Conservation (phyloP, 768 basidiomycete genomes). For the Rhodocollybia butyracea region DNA sequence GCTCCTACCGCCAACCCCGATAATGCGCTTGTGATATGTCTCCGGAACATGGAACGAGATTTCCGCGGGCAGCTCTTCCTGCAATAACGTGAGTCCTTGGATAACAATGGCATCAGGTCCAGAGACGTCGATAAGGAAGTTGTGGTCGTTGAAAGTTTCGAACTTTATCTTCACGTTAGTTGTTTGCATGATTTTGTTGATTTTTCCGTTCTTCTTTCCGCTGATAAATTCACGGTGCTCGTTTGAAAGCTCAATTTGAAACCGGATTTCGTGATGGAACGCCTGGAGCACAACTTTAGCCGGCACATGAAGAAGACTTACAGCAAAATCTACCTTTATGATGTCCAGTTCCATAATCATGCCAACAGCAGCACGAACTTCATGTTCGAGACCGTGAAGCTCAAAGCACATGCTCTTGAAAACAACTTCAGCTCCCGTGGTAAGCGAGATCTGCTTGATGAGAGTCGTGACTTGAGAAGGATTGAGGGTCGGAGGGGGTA, state of each 20-base stretch:
- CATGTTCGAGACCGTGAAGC: slow-evolving; percentile 89
- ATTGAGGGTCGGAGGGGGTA: slow-evolving; percentile 80
- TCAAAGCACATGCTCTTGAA: slow-evolving; percentile 98
- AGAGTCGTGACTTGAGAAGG: slow-evolving; percentile 79
- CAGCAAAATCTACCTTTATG: slow-evolving; percentile 59
- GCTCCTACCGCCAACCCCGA: slow-evolving; percentile 95
- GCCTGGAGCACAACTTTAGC: slow-evolving; percentile 40
- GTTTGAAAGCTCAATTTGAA: slow-evolving; percentile 96
- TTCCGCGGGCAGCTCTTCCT: slow-evolving; percentile 98
- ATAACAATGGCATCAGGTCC: slow-evolving; percentile 83
- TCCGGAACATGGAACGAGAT: slow-evolving; percentile 99
- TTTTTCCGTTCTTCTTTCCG: slow-evolving; percentile 99
- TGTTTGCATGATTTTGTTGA: slow-evolving; percentile 99
- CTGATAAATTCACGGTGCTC: slow-evolving; percentile 99
- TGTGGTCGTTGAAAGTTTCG: slow-evolving; percentile 95
- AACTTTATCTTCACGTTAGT: slow-evolving; percentile 98
- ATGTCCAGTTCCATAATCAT: slow-evolving; percentile 91
- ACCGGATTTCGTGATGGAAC: slow-evolving; percentile 96
- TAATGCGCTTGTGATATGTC: slow-evolving; percentile 97
- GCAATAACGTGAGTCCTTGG: slow-evolving; percentile 83
- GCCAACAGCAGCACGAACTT: slow-evolving; percentile 81
- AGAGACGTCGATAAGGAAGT: slow-evolving; percentile 90
- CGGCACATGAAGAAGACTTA: not conserved
- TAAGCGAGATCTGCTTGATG: slow-evolving; percentile 81
- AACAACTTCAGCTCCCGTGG: slow-evolving; percentile 90